Evolutionary conservation across 176 grass and related monocot species (phyloP), one percentile per base, ranked within the genome.

Genomic region (Ananas comosus): DNA sequence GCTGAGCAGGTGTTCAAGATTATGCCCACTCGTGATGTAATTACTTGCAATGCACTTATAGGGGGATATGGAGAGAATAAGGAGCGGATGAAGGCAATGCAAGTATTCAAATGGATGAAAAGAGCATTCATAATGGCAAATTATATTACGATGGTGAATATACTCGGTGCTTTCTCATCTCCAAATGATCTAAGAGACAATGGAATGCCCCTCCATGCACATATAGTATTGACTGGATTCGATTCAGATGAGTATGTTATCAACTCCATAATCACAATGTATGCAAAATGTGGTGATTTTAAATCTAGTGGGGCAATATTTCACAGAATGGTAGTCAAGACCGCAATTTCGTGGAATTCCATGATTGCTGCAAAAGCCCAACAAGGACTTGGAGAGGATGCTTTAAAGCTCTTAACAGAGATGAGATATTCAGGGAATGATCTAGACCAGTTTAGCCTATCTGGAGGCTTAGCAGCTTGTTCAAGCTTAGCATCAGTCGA

Each of bases 181-280:
- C 71, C 51, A 47, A n/a, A 22, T 72, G 85, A 86, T 51, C 53
- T 91, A 33, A 49, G 6, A 68, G 78, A 77, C 70, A 84, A 86
- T 70, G 92, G 88, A 56, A 78, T 48, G 42, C 72, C 82, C 42
- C 63, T 96, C 2, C 92, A 96, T 83, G 85, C 82, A 56, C 85
- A 88, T 79, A 73, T 83, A 74, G 51, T 83, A 42, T 82, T 48
- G 54, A 65, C 59, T 64, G 92, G 88, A 67, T 84, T 96, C 53
- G 47, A 82, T 50, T 88, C 78, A 72, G 85, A 96, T 78, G 82
- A 82, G 53, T 88, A 80, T 69, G 73, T 88, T 76, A 88, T 72
- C 64, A 96, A 96, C 69, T 91, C 88, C 1, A 50, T 96, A 33
- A 88, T 96, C 53, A 91, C 88, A 61, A 91, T 96, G 92, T 91